These are phyloP conservation scores for Russula abietina DNA, from an alignment of 768 basidiomycete species.

Conservation along the genomic window DNA sequence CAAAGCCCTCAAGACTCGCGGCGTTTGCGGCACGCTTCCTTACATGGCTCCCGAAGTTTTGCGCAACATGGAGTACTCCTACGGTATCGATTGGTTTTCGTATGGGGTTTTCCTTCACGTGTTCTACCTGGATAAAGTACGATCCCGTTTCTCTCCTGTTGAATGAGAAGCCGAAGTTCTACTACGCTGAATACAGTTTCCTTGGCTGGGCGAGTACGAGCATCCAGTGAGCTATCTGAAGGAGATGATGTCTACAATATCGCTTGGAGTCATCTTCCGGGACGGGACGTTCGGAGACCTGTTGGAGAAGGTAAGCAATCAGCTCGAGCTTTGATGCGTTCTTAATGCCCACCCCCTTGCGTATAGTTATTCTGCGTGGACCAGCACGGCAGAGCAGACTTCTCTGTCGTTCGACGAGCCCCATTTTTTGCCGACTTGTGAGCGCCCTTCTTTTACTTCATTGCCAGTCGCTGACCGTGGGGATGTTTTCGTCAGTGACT, in stretches of 20 bases:
- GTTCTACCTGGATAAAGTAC: constrained; percentile 15
- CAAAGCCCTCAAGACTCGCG: background rate
- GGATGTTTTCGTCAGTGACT: background rate
- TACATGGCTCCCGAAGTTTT: constrained; percentile 25
- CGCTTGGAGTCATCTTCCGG: constrained; percentile 3
- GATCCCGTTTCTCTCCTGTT: background rate
- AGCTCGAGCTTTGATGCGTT: background rate
- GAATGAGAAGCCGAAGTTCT: background rate
- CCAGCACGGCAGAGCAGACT: constrained; percentile 10
- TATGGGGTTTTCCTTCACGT: constrained; percentile 21
- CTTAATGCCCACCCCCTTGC: background rate
- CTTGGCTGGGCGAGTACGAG: constrained; percentile 16
- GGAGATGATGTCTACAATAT: constrained; percentile 14
- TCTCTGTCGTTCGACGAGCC: constrained; percentile 5
- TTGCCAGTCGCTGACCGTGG: background rate
- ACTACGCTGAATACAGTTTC: constrained; percentile 8
- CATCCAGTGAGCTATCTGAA: constrained; percentile 16
- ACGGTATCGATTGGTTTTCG: constrained; percentile 22
- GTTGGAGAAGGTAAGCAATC: constrained; percentile 6
- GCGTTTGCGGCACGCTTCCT: constrained; percentile 17
- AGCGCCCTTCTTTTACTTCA: background rate
- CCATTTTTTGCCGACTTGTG: constrained; percentile 18
- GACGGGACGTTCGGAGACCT: constrained; percentile 8
- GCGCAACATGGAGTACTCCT: constrained; percentile 17
- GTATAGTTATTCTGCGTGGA: constrained; percentile 10